These are phyloP conservation scores for Plasmodium coatneyi DNA, from an alignment of 169 alveolate genomes.

Conservation along the genomic window DNA sequence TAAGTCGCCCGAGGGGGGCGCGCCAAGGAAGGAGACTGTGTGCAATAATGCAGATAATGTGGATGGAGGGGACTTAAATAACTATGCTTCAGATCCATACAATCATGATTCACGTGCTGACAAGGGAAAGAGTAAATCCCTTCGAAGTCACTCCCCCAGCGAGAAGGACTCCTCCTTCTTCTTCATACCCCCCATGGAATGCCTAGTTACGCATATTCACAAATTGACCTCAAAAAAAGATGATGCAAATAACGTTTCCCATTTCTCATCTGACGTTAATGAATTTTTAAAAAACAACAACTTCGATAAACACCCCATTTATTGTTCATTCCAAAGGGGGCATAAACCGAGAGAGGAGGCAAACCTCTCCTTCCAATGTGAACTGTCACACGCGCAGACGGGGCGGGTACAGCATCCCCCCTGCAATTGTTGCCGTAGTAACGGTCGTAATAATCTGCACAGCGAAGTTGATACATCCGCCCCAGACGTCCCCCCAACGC, in stretches of 20 bases:
- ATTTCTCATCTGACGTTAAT: not conserved
- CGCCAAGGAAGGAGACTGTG: not conserved
- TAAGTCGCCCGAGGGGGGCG: not conserved
- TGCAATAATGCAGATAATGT: not conserved
- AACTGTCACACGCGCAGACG: not conserved
- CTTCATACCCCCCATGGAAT: conserved; percentile 73
- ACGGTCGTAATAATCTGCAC: not conserved
- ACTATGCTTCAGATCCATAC: not conserved
- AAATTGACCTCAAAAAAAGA: not conserved
- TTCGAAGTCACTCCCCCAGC: not conserved
- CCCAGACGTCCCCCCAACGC: not conserved
- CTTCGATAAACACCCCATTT: conserved; percentile 7
- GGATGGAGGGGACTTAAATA: not conserved
- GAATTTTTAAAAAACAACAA: conserved; percentile 31
- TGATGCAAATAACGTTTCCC: not conserved
- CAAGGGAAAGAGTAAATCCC: not conserved
- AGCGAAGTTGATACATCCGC: not conserved
- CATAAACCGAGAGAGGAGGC: not conserved
- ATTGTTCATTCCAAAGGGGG: not conserved
- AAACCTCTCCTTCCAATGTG: not conserved
- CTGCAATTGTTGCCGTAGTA: not conserved
- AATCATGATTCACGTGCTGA: not conserved
- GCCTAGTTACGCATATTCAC: conserved; percentile 47
- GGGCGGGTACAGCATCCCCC: not conserved
- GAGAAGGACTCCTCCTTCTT: conserved; percentile 37